A percentile compares a stretch with the other conserved stretches of the same genome.
phyloP scores from a whole-genome alignment of 305 asterid genomes.

The Petunia hybrid region DNA sequence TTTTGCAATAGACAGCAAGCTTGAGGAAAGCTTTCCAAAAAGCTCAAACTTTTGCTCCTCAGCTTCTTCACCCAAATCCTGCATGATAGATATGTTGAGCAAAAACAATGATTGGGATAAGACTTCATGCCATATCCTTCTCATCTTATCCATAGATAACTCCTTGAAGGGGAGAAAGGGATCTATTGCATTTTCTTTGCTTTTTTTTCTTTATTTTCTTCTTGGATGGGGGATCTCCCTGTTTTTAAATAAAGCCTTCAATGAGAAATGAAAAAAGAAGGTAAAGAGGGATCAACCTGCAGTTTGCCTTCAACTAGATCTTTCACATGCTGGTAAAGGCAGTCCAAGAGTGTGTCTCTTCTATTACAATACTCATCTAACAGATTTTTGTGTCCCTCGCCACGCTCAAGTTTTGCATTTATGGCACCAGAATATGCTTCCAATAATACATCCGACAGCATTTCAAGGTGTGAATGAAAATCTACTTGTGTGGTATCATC shows the following conservation, averaged over 20 bases:
- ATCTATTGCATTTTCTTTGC: background rate
- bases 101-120: background rate
- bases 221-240: background rate
- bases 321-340: conserved; percentile 78
- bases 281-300: conserved; percentile 55
- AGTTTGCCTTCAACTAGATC: conserved; percentile 52
- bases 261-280: conserved; percentile 28
- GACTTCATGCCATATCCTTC: background rate
- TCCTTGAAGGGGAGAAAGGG: conserved; percentile 2
- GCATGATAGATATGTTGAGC: conserved; percentile 39
- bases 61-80: conserved; percentile 58
- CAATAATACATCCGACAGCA: conserved; percentile 75
- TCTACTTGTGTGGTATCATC: conserved; percentile 62
- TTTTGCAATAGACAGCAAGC: conserved; percentile 78
- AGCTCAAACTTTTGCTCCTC: conserved; percentile 60
- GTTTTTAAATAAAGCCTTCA: conserved; percentile 25
- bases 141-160: conserved; percentile 27
- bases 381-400: conserved; percentile 72
- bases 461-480: conserved; percentile 69
- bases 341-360: conserved; percentile 82
- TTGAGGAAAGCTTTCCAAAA: conserved; percentile 64
- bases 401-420: conserved; percentile 76
- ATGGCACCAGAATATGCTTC: conserved; percentile 82
- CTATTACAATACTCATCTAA: conserved; percentile 76
- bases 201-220: background rate